Evolutionary conservation across 306 rosid species (phyloP).

Genomic region (Luffa aegyptiaca): DNA sequence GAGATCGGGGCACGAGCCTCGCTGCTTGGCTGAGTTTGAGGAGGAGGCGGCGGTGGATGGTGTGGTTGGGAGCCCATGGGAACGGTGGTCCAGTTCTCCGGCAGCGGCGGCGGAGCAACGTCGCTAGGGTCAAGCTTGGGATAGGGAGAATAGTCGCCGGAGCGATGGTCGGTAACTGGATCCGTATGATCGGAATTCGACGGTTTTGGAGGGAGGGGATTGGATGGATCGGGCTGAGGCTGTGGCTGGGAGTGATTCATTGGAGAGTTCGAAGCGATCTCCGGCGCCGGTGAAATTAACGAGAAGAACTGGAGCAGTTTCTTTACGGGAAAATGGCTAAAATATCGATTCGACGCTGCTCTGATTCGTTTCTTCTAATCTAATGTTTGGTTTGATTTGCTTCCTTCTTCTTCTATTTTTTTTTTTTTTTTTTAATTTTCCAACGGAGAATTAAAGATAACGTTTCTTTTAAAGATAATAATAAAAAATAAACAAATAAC

Average conservation of each 20-base stretch:
- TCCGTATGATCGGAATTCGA: background rate
- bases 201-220: background rate
- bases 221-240: background rate
- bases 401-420: background rate
- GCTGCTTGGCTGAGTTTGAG: background rate
- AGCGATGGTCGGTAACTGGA: conserved; percentile 8
- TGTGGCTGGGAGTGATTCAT: background rate
- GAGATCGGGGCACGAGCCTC: conserved; percentile 41
- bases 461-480: background rate
- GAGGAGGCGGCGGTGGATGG: background rate
- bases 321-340: background rate
- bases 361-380: background rate
- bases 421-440: too few relatives aligned
- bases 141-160: conserved; percentile 64
- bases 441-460: background rate
- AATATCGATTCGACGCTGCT: background rate
- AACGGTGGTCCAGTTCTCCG: conserved; percentile 39
- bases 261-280: background rate
- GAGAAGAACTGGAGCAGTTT: background rate
- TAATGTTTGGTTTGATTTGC: background rate
- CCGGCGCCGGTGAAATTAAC: background rate
- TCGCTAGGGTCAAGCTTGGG: conserved; percentile 66
- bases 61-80: conserved; percentile 20
- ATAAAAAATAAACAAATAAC: background rate
- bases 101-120: conserved; percentile 25